Evolutionary conservation across 306 rosid species (phyloP).

Genomic region (Phaseolus lunatus): DNA sequence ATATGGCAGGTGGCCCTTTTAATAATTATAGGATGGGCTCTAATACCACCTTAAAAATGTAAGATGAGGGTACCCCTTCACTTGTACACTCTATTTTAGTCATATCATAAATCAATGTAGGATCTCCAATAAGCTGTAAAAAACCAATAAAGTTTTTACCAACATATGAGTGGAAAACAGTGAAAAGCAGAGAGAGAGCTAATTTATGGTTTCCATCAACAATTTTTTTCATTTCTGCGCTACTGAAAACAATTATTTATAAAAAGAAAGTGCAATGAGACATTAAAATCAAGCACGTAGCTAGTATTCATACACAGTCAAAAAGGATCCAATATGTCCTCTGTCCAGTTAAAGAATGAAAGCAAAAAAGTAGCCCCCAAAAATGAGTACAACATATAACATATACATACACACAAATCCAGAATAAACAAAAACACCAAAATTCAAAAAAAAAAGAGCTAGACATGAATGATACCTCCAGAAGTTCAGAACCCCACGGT

Average conservation of each 20-base stretch:
- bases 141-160: neutral
- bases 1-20: no score
- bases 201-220: slow-evolving; percentile 17
- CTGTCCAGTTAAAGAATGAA: slow-evolving; percentile 2
- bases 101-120: no score
- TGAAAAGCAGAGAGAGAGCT: no score
- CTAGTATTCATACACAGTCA: neutral
- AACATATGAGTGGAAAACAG: neutral
- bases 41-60: no score
- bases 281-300: neutral
- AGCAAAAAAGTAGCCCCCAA: neutral
- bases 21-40: no score
- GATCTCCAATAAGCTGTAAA: no score
- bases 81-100: no score
- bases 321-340: neutral
- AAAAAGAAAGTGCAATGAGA: no score
- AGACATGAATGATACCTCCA: slow-evolving; percentile 72
- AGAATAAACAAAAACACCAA: slow-evolving; percentile 28
- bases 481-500: slow-evolving; percentile 99
- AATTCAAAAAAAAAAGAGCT: slow-evolving; percentile 27
- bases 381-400: slow-evolving; percentile 26
- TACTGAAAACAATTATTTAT: neutral
- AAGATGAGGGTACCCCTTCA: no score
- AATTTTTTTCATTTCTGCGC: neutral
- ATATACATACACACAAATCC: neutral